Evolutionary conservation across 2,329 filamentous ascomycete genomes (phyloP), one percentile per base, ranked within the genome.

Genomic region (Alternaria gaisen): DNA sequence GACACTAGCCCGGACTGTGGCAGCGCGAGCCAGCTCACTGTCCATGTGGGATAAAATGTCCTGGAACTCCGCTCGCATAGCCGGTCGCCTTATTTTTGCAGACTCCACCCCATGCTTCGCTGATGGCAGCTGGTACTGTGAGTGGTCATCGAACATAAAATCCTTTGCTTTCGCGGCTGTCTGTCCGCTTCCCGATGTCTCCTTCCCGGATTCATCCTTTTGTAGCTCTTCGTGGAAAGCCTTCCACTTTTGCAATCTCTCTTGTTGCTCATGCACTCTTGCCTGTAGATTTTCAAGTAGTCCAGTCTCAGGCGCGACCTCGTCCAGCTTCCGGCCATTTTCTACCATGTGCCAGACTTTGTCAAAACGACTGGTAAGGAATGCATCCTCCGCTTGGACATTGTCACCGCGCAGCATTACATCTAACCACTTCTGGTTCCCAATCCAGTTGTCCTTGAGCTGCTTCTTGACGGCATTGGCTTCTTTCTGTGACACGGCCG

Each of bases 391-490:
- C 26, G 81, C 81, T 2, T 83, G 79, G 8, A 81, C 81, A 20
- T 83, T 81, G 46, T 92, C 89, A 2, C 91, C 91, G 52, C 89
- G 83, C 0, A 95, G 75, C 20, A 97, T 80, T 2, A 87, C 83
- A 48, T 92, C 86, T 69, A 92, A 85, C 90, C 93, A 94, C 57
- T 87, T 85, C 60, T 90, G 86, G 70, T 90, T 88, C 2, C 92
- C 93, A 14, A 91, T 83, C 93, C 93, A 97, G 67, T 93, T 92
- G 62, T 89, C 88, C 36, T 85, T 84, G 30, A 93, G 80, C 3
- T 85, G 83, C 42, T 85, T 86, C 68, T 89, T 84, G 58, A 92
- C 65, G 5, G 70, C 67, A 1, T 70, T 71, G 2, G 72, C 71
- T 68, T 67, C 76, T 61, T 68, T 73, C 44, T 72, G 66, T 3